phyloP scores from a whole-genome alignment of 2,329 filamentous ascomycete species.

The Colletotrichum phormii region DNA sequence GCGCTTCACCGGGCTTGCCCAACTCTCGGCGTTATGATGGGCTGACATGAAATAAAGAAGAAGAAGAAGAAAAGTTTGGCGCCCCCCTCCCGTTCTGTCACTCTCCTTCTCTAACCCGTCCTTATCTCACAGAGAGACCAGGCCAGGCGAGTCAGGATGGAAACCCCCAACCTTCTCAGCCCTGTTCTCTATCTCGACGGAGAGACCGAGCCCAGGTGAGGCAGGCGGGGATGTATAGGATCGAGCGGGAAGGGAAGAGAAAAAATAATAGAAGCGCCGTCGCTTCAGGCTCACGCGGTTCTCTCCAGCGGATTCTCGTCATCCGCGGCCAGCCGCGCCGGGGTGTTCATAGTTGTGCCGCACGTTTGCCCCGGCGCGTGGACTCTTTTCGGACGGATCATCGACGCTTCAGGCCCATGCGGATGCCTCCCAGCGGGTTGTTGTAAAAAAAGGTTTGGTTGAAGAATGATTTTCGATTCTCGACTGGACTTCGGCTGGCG shows the following conservation, averaged over 20 bases:
- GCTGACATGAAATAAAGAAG: constrained; percentile 39
- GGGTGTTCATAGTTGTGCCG: neutral
- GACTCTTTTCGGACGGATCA: constrained; percentile 40
- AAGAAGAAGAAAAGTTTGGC: neutral
- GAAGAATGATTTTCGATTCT: neutral
- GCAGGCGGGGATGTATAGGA: constrained; percentile 3
- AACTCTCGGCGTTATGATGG: constrained; percentile 51
- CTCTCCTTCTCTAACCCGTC: constrained; percentile 16
- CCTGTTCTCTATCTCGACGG: constrained; percentile 26
- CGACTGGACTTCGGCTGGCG: constrained; percentile 19
- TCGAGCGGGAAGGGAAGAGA: neutral
- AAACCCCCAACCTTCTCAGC: constrained; percentile 21
- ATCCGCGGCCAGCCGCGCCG: constrained; percentile 22
- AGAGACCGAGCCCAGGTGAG: constrained; percentile 30
- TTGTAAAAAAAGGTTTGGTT: neutral
- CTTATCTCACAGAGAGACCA: constrained; percentile 27
- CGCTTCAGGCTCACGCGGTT: constrained; percentile 38
- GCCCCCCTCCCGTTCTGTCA: constrained; percentile 10
- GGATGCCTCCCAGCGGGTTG: constrained; percentile 26
- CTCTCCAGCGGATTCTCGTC: constrained; percentile 39
- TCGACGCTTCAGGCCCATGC: constrained; percentile 39
- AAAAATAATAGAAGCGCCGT: constrained; percentile 8
- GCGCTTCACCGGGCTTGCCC: constrained; percentile 45
- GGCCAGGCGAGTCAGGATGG: constrained; percentile 19
- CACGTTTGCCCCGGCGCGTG: constrained; percentile 6